Evolutionary conservation across 2,329 filamentous ascomycete species (phyloP), one percentile per base, ranked within the genome.

Genomic region (Dendryphion nanum): DNA sequence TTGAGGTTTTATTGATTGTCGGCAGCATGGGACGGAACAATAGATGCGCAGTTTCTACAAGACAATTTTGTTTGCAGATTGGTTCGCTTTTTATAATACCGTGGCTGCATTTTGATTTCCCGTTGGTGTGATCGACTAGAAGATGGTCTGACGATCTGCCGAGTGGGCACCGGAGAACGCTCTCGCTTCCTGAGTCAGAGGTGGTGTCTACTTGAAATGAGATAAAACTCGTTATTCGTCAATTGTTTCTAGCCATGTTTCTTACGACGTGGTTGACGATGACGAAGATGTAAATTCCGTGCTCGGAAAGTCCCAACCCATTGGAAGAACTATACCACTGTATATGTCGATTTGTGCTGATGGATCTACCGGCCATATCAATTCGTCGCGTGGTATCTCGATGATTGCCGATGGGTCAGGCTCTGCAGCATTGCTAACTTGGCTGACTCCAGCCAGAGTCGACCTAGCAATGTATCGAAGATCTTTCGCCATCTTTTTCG

Each of bases 391-490:
- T 12, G 48, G 53, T 16, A 60, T 34, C n/a, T 63, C 57, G 18
- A 54, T 52, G 33, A 55, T 53, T 6, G 35, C 37, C 10, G 38
- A 24, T 18, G 47, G 33, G 8, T 41, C 50, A 12, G 44, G 21
- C 36, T 48, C 20, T 48, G 43, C 10, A 41, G 31, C n/a, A 7
- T 12, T 6, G 18, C 16, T 18, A 12, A 21, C 18, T 7, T 19
- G 16, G 2, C 7, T 6, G 15, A 8, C 16, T 10, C 38, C 32
- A 7, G 45, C 28, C 14, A 77, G 66, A 16, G 89, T 83, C 50
- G 86, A 81, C 52, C 85, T 79, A 14, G 87, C 86, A 18, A 91
- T 83, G 6, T 76, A 77, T 54, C 81, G 83, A 15, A 94, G 81
- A 59, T 93, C 86, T 10, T 73, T 76, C 43, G 83, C 78, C n/a